A percentile compares a stretch with the other conserved stretches of the same genome.
These are phyloP conservation scores for Microthlaspi erraticum DNA, from an alignment of 345 rosid species.

Conservation along the genomic window DNA sequence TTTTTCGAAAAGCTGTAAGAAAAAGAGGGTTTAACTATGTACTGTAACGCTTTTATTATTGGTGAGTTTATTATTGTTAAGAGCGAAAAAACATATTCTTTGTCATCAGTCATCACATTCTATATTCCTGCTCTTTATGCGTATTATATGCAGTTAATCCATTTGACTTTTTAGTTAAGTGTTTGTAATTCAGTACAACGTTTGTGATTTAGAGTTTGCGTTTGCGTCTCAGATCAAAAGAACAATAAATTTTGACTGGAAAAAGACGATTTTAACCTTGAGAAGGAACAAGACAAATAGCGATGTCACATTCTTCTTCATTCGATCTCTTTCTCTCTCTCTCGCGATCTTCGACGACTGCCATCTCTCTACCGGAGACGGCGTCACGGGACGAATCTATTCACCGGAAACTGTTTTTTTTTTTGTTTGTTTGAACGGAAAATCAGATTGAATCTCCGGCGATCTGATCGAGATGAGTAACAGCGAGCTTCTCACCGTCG, in stretches of 20 bases:
- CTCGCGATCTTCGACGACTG: conserved; percentile 43
- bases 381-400: conserved; percentile 26
- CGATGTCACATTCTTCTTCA: conserved; percentile 13
- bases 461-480: conserved; percentile 54
- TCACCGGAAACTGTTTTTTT: conserved; percentile 1
- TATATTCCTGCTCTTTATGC: background rate
- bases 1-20: background rate
- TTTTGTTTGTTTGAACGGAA: background rate
- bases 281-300: conserved; percentile 28
- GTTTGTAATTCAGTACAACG: background rate
- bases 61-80: too few species aligned
- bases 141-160: too few species aligned
- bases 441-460: conserved; percentile 18
- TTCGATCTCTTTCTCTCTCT: conserved; percentile 24
- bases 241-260: background rate
- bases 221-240: background rate
- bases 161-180: too few species aligned
- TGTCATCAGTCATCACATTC: background rate
- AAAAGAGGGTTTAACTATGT: too few species aligned
- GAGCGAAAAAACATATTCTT: background rate
- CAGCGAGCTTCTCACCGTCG: conserved; percentile 73
- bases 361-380: conserved; percentile 40
- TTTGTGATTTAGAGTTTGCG: background rate
- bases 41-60: too few species aligned
- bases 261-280: conserved; percentile 24